Conservation (phyloP, 2,329 filamentous ascomycete genomes). For the Cercospora janseana region DNA sequence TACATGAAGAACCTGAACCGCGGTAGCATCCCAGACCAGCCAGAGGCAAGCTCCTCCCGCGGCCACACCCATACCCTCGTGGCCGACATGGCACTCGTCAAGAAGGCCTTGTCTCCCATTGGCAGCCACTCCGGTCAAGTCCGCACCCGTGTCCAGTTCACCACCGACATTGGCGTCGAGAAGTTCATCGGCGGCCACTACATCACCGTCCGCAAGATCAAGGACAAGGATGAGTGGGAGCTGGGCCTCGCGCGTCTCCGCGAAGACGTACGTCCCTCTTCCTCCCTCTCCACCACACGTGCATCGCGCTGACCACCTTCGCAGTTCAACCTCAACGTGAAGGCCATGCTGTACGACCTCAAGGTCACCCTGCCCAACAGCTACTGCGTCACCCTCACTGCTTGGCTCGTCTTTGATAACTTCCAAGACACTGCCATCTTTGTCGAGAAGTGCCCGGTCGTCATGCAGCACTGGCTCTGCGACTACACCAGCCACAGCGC, state of each 20-base stretch:
- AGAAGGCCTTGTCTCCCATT: conserved; percentile 17
- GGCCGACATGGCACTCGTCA: conserved; percentile 6
- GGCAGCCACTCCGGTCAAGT: conserved; percentile 15
- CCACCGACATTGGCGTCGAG: conserved; percentile 26
- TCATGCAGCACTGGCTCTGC: conserved; percentile 14
- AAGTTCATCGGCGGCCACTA: conserved; percentile 28
- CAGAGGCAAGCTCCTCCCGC: background rate
- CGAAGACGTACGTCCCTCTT: conserved; percentile 23
- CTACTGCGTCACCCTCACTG: conserved; percentile 4
- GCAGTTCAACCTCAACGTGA: conserved; percentile 24
- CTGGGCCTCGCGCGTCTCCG: conserved; percentile 6
- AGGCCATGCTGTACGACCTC: conserved; percentile 16
- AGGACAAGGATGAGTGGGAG: background rate
- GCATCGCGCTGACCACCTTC: conserved; percentile 1
- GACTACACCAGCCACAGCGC: conserved; percentile 25
- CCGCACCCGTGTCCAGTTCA: conserved; percentile 22
- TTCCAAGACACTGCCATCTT: conserved; percentile 35
- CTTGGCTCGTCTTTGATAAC: conserved; percentile 41
- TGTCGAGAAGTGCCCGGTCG: background rate
- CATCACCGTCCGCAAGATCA: conserved; percentile 23
- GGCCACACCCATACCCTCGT: conserved; percentile 13
- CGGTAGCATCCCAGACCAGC: conserved; percentile 21
- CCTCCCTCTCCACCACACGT: background rate
- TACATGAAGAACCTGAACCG: conserved; percentile 20
- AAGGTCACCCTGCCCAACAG: conserved; percentile 9